These are phyloP conservation scores for Penicillium glabrum DNA, from an alignment of 2,329 filamentous ascomycete genomes.

Conservation along the genomic window DNA sequence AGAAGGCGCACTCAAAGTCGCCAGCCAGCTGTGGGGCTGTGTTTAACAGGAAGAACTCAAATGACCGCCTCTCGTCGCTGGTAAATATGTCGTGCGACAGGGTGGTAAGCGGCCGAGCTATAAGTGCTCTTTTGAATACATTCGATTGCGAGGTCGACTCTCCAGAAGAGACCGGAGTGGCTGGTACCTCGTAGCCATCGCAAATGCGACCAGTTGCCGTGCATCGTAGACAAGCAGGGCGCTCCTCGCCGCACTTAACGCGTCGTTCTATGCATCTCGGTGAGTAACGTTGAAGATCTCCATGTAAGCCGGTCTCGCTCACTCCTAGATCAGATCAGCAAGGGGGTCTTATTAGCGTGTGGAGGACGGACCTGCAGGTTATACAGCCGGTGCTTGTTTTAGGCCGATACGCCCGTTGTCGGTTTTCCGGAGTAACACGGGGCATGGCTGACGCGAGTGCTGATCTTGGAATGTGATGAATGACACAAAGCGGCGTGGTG, in stretches of 20 bases:
- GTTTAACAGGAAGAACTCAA: slow-evolving; percentile 32
- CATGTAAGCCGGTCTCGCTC: not conserved
- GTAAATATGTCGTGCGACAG: not conserved
- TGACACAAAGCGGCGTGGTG: not conserved
- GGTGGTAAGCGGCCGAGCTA: slow-evolving; percentile 6
- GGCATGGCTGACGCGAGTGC: not conserved
- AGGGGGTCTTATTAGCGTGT: not conserved
- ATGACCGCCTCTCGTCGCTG: slow-evolving; percentile 28
- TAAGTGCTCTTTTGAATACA: not conserved
- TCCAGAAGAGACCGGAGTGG: not conserved
- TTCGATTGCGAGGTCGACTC: not conserved
- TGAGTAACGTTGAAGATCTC: not conserved
- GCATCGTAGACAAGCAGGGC: slow-evolving; percentile 29
- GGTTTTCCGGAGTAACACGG: not conserved
- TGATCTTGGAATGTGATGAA: not conserved
- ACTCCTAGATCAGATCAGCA: slow-evolving; percentile 2
- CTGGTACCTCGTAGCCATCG: slow-evolving; percentile 25
- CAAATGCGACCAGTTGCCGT: slow-evolving; percentile 33
- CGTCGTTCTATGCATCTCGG: slow-evolving; percentile 22
- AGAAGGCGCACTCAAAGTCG: slow-evolving; percentile 27
- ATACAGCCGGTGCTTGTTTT: slow-evolving; percentile 7
- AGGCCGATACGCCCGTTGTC: slow-evolving; percentile 1
- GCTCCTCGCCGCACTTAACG: slow-evolving; percentile 35
- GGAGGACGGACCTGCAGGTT: slow-evolving; percentile 5
- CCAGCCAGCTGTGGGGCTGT: slow-evolving; percentile 27